Conservation (phyloP, 139 green algal species). For the Picochlorum sp. region DNA sequence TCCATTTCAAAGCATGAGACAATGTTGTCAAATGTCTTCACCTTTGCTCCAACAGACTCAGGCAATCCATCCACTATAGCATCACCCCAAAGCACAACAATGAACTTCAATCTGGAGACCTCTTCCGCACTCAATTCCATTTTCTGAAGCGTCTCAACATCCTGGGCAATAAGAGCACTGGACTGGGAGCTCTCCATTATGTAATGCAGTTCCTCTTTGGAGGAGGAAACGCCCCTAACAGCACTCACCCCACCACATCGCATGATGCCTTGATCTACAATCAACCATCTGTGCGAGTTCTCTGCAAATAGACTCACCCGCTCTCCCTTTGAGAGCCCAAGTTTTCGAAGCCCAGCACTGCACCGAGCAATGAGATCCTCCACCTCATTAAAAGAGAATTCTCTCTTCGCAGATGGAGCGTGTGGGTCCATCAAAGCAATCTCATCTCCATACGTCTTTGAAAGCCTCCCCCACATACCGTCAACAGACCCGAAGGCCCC, state of each 20-base stretch:
- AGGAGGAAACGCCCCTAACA: slow-evolving; percentile 19
- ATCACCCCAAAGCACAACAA: slow-evolving; percentile 71
- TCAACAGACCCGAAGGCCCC: background rate
- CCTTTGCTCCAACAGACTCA: background rate
- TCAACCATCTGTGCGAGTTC: slow-evolving; percentile 69
- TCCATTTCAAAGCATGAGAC: slow-evolving; percentile 21
- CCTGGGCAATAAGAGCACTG: slow-evolving; percentile 63
- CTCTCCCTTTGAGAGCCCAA: slow-evolving; percentile 33
- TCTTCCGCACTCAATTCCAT: slow-evolving; percentile 34
- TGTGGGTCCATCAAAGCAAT: slow-evolving; percentile 50
- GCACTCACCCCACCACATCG: slow-evolving; percentile 50
- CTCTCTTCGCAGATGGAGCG: slow-evolving; percentile 9
- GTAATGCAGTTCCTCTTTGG: slow-evolving; percentile 66
- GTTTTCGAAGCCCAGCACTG: slow-evolving; percentile 38
- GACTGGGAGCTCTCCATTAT: slow-evolving; percentile 64
- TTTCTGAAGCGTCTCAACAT: slow-evolving; percentile 51
- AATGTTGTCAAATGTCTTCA: slow-evolving; percentile 50
- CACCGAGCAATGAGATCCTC: slow-evolving; percentile 32
- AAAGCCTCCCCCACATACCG: slow-evolving; percentile 19
- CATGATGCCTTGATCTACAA: slow-evolving; percentile 79
- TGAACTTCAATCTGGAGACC: slow-evolving; percentile 34
- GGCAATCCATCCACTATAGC: background rate
- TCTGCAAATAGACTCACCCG: slow-evolving; percentile 77
- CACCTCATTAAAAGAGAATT: slow-evolving; percentile 17
- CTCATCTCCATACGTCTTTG: slow-evolving; percentile 25